Evolutionary conservation across 805 yeast species (phyloP), one percentile per base, ranked within the genome.

Genomic region (Kuraishia molischiana): DNA sequence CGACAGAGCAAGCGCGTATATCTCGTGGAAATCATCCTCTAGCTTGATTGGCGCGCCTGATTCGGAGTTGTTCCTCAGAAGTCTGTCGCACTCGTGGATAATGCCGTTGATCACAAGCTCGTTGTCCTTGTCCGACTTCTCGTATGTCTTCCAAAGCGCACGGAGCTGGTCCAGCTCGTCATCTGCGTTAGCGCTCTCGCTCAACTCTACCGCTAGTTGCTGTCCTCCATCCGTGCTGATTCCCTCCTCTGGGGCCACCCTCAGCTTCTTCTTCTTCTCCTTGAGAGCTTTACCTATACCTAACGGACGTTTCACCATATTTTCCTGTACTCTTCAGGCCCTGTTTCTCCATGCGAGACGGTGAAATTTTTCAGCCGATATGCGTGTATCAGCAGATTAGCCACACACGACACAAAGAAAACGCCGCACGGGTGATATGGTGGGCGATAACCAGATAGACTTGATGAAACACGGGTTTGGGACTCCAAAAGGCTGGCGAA

Each of bases 31-130:
- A 32, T 63, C 66, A 26, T 72, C 74, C 20, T 70, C 66, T 20
- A 72, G 40, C 4, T 26, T 28, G n/a, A 40, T 42, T n/a, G n/a
- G n/a, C 41, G 53, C 47, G 20, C 51, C 53, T 24, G 24, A 34
- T 29, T 28, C 46, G 36, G 18, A 51, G 49, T 5, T 63, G 39
- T 68, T 66, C 52, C 89, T 66, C 45, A 87, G 64, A 24, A 86
- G 54, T 36, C 94, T 62, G 51, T 90, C 96, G 61, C 95, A 83
- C 54, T 90, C 97, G 49, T 89, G 95, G n/a, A 90, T 72, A 4
- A 89, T 69, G 19, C 96, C 97, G 50, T 87, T 83, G 41, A 83
- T 53, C 26, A 83, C 69, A 42, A 77, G 59, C 51, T 79, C 84
- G 44, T 72, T 74, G 18, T 79, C 81, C 40, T 72, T 72, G 3